Percentiles rank a stretch among this genome's conserved stretches.
phyloP scores from a whole-genome alignment of 139 green algal species.

The Coccomyxa sp. region DNA sequence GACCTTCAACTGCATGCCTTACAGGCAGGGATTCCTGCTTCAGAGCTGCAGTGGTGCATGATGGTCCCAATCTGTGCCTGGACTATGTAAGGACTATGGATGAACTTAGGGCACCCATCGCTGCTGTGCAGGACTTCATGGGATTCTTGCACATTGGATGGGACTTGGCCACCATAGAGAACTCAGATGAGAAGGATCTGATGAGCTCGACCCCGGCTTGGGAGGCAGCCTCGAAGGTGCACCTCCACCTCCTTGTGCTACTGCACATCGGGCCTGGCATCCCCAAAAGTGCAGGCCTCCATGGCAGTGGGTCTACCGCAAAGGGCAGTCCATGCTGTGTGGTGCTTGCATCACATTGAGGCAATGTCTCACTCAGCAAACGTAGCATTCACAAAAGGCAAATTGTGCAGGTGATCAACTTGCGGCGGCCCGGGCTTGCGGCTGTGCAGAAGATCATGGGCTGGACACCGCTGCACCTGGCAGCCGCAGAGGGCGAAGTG shows the following conservation, averaged over 20 bases:
- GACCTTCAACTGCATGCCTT: not conserved
- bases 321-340: no score
- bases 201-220: conserved; percentile 24
- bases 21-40: not conserved
- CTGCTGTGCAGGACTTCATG: conserved; percentile 46
- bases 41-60: not conserved
- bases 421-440: conserved; percentile 30
- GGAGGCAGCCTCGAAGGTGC: conserved; percentile 13
- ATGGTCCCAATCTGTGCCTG: not conserved
- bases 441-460: conserved; percentile 46
- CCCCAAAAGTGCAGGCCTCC: no score
- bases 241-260: no score
- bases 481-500: conserved; percentile 37
- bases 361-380: no score
- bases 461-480: conserved; percentile 52
- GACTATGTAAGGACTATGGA: not conserved
- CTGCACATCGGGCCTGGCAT: no score
- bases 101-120: not conserved
- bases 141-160: conserved; percentile 62
- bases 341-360: no score
- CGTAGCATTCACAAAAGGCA: not conserved
- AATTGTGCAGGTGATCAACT: conserved; percentile 12
- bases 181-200: conserved; percentile 19
- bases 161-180: conserved; percentile 42
- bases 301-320: no score